Base-by-base conservation (phyloP, 2,329 filamentous ascomycete species). In the Thelonectria olida region DNA sequence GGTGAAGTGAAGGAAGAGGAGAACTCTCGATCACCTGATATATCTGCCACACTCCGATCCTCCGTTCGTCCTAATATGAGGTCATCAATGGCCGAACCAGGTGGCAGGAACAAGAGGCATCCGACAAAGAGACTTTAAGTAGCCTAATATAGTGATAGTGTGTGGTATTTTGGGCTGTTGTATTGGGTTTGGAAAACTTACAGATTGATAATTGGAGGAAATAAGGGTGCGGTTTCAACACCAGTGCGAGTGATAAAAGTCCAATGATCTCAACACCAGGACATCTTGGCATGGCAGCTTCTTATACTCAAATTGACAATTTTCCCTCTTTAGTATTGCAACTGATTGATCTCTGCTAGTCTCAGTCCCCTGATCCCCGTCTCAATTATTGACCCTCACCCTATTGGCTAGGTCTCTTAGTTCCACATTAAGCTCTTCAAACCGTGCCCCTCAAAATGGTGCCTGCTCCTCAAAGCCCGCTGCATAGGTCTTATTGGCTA, bases 271-370 rank as follows among this genome's bases (percentile, higher is more conserved):
- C 15, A 52, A 52, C 34, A 52, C 34, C 34, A 42, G 34, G 22
- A 52, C 22, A 52, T 41, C 49, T 52, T 52, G n/a, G 34, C 34
- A 52, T 52, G 22, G 20, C 34, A 52, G 34, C 25, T 52, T 52
- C 34, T 52, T 52, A 41, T 52, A 52, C 49, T 25, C 22, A 52
- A 52, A 52, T 52, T 42, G 22, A 52, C 22, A 39, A 52, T 52
- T 41, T 25, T 52, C 49, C 31, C n/a, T n/a, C n/a, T n/a, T n/a
- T n/a, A n/a, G n/a, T n/a, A n/a, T n/a, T n/a, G n/a, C n/a, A n/a
- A n/a, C n/a, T n/a, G n/a, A n/a, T n/a, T n/a, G n/a, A n/a, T n/a
- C n/a, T n/a, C 34, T 41, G 17, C 9, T 42, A 42, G 39, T 22
- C 39, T 42, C 39, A 31, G 28, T 31, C 28, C 28, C 28, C 28